Base-by-base conservation (phyloP, 768 basidiomycete genomes). In the Lentinula edodes region DNA sequence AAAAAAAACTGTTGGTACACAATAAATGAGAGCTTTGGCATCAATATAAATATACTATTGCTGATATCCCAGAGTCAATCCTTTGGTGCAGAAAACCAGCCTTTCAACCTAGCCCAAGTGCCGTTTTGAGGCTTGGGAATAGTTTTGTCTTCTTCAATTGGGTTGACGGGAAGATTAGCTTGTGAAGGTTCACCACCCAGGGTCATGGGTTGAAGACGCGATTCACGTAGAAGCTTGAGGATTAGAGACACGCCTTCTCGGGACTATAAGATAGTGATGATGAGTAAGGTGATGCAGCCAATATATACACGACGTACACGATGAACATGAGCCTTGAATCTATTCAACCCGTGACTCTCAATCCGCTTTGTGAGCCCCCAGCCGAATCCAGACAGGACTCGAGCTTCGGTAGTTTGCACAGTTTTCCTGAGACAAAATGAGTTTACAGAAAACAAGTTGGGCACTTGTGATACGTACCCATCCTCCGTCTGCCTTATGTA, bases 351-450 rank as follows among this genome's bases (percentile, higher is more conserved):
- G 66, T 93, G 91, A 60, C 77, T 90, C 74, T 97, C 95, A 51
- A 96, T 94, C 62, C 84, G 79, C 72, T 86, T 91, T 3, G 93
- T 91, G 43, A 95, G 81, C 28, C 91, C 90, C 87, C 94, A 95
- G 9, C 95, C 95, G 66, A 96, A 90, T 51, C 87, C 84, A 55
- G 94, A 96, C n/a, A 89, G 78, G 61, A 96, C 86, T 63, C 90
- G 80, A 3, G 91, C 95, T 64, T 95, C 92, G 2, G 92, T 95
- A 16, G 83, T 86, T 72, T 96, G 95, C 55, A 89, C 61, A 2
- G 92, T 94, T 83, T 86, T 85, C 52, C 90, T 92, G 61, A 12
- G 16, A 52, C 60, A 36, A 35, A 50, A 63, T 52, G 50, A 63
- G 42, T 56, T 35, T 43, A 20, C 10, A 56, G 15, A 16, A 38